phyloP scores from a whole-genome alignment of 495 filamentous ascomycete genomes.

The Penicillium parvum region DNA sequence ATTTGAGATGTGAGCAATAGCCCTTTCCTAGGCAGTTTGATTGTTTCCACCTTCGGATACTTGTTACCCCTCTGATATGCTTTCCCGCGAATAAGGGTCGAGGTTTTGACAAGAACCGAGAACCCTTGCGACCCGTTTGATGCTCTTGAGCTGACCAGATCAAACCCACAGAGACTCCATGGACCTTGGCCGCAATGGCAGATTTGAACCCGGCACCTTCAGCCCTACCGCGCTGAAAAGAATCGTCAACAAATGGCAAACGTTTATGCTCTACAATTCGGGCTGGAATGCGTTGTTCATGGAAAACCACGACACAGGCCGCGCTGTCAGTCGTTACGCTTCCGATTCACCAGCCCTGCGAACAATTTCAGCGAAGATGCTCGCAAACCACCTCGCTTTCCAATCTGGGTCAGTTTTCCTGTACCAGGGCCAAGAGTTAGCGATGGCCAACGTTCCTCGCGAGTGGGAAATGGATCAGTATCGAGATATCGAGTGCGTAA shows the following conservation, averaged over 20 bases:
- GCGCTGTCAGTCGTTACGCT: slow-evolving; percentile 51
- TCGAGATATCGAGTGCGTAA: slow-evolving; percentile 58
- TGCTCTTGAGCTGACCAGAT: no score
- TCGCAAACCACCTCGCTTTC: slow-evolving; percentile 50
- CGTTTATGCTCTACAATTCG: slow-evolving; percentile 41
- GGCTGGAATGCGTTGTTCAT: slow-evolving; percentile 48
- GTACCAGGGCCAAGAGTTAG: slow-evolving; percentile 68
- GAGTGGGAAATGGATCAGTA: slow-evolving; percentile 58
- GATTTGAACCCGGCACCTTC: slow-evolving; percentile 33
- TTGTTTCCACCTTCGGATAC: no score
- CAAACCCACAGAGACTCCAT: no score
- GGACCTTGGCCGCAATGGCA: slow-evolving; percentile 37
- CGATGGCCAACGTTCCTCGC: slow-evolving; percentile 60
- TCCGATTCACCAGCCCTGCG: slow-evolving; percentile 39
- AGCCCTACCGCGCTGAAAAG: slow-evolving; percentile 36
- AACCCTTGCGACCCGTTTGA: no score
- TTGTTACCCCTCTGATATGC: no score
- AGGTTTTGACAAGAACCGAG: no score
- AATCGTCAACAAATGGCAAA: slow-evolving; percentile 34
- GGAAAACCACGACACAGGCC: slow-evolving; percentile 62
- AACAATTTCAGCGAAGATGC: slow-evolving; percentile 48
- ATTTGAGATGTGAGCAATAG: no score
- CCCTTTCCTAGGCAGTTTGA: no score
- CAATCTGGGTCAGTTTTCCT: slow-evolving; percentile 62
- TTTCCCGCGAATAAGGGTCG: no score